Evolutionary conservation across 2,329 filamentous ascomycete species (phyloP).

Genomic region (Herpomyces periplanetae): DNA sequence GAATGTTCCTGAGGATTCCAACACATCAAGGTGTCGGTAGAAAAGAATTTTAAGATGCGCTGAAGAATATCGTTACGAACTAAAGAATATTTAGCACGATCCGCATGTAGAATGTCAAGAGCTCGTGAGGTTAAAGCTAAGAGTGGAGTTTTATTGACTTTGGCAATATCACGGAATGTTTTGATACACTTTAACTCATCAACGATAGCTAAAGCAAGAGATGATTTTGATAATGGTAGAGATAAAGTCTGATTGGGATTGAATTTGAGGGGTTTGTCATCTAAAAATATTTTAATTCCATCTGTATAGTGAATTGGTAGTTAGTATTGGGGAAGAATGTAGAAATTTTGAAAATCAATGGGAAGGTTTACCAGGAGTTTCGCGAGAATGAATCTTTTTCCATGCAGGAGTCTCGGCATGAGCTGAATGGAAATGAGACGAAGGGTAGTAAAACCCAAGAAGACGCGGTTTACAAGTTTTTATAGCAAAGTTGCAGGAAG

Average conservation of each 20-base stretch:
- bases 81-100: conserved; percentile 12
- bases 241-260: conserved; percentile 25
- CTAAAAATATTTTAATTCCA: conserved; percentile 26
- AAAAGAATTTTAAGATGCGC: conserved; percentile 42
- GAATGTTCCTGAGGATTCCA: conserved; percentile 23
- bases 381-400: too few relatives aligned
- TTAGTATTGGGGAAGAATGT: too few relatives aligned
- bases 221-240: conserved; percentile 30
- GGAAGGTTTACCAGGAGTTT: too few relatives aligned
- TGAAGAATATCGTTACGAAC: conserved; percentile 22
- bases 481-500: too few relatives aligned
- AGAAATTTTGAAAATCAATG: too few relatives aligned
- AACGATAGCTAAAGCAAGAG: conserved; percentile 49
- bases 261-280: conserved; percentile 35
- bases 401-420: too few relatives aligned
- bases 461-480: too few relatives aligned
- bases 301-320: conserved; percentile 8
- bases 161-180: conserved; percentile 42
- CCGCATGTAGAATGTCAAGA: conserved; percentile 33
- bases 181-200: conserved; percentile 68
- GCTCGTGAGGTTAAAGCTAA: conserved; percentile 53
- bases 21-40: conserved; percentile 70
- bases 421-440: too few relatives aligned
- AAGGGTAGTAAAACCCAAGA: too few relatives aligned
- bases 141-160: conserved; percentile 54